phyloP scores from a whole-genome alignment of 1,139 yeast species.

The Saccharomyces uvarum region DNA sequence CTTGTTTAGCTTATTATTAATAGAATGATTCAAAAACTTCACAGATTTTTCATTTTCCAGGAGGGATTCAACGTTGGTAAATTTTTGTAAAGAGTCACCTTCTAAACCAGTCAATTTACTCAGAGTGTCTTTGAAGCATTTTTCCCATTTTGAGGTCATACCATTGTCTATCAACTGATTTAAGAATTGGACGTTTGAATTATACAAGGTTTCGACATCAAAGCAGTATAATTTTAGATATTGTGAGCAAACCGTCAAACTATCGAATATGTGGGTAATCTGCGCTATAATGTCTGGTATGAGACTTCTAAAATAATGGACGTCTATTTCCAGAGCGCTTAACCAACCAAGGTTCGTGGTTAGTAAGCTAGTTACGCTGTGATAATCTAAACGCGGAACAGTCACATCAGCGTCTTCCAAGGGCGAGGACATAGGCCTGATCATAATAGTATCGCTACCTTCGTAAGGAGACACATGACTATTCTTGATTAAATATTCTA shows the following conservation, averaged over 20 bases:
- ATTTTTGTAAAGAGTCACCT: conserved; percentile 26
- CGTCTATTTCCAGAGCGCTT: conserved; percentile 43
- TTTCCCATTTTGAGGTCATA: conserved; percentile 43
- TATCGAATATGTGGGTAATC: conserved; percentile 38
- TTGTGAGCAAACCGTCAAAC: conserved; percentile 51
- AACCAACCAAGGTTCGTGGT: conserved; percentile 48
- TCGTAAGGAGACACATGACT: neutral
- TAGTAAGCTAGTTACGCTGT: conserved; percentile 31
- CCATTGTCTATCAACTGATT: conserved; percentile 42
- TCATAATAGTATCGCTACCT: conserved; percentile 16
- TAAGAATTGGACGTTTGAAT: conserved; percentile 42
- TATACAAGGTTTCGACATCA: conserved; percentile 48
- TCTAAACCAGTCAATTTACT: conserved; percentile 37
- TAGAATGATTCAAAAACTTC: conserved; percentile 17
- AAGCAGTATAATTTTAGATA: conserved; percentile 47
- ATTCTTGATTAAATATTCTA: neutral
- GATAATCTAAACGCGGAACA: conserved; percentile 8
- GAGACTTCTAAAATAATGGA: conserved; percentile 32
- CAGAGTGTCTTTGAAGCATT: conserved; percentile 32
- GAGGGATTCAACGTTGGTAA: conserved; percentile 29
- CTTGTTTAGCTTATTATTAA: conserved; percentile 26
- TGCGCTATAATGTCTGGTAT: conserved; percentile 24
- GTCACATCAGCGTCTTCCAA: conserved; percentile 27
- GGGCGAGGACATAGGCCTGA: conserved; percentile 43
- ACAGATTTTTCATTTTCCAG: conserved; percentile 28